Base-by-base conservation (phyloP, 1,139 yeast species). In the Diutina ranongensis region DNA sequence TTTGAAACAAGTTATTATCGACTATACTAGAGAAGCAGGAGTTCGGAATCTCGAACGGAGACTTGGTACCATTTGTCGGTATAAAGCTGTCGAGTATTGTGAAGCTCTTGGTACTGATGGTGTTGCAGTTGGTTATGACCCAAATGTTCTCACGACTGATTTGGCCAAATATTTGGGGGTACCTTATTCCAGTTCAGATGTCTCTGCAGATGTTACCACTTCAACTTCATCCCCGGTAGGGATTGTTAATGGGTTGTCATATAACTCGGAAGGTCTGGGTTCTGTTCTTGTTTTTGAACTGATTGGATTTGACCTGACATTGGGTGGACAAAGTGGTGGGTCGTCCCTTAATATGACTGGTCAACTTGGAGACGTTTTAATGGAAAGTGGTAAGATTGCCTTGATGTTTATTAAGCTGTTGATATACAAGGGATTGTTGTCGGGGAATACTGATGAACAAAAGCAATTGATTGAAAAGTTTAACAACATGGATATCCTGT, bases 241-340 rank as follows among this genome's bases (percentile, higher is more conserved):
- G 1, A 76, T 86, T 12, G 96, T 87, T n/a, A 86, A 87, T 59
- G 97, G 97, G 0, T 67, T 88, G 47, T 87, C 95, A 1, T 88
- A 87, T 60, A 86, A 84, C 64, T 80, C 89, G 1, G 86, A 85
- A 54, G 97, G 96, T 1, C 79, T 85, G 15, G 97, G 97, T 0
- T 83, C 94, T 1, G 79, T 85, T 1, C 67, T 88, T 46, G 78
- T 82, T 20, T 84, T 88, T 61, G 96, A 88, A 60, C 79, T 89
- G 54, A 76, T 86, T 44, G 79, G 83, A 13, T 76, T 83, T 54
- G 54, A 52, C 33, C 53, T 21, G 22, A 27, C 32, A 18, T n/a
- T 38, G 20, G 18, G 32, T 12, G 25, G 25, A 13, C 42, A 27
- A 5, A 18, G 22, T 18, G 20, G 15, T 12, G 22, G 22, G 20